Evolutionary conservation across 2,329 filamentous ascomycete species (phyloP).

Genomic region (Fonsecaea nubica): DNA sequence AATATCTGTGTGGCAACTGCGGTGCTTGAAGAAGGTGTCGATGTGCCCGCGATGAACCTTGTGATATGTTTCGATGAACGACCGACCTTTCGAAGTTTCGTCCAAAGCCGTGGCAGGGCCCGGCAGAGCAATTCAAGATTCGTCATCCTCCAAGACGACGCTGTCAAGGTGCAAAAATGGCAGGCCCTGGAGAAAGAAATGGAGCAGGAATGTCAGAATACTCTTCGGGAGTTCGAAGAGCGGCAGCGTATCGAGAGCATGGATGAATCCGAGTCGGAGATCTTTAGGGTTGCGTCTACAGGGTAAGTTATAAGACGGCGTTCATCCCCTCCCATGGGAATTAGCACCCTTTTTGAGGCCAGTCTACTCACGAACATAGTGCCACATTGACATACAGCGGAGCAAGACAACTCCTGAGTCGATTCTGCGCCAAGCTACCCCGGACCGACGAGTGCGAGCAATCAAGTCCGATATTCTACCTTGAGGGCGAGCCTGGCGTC

Average conservation of each 20-base stretch:
- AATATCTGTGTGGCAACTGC: slow-evolving; percentile 66
- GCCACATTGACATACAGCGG: slow-evolving; percentile 75
- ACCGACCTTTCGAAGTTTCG: slow-evolving; percentile 67
- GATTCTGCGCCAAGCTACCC: slow-evolving; percentile 75
- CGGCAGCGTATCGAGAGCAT: slow-evolving; percentile 59
- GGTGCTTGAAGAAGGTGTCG: slow-evolving; percentile 65
- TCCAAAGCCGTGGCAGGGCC: slow-evolving; percentile 70
- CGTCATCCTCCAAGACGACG: slow-evolving; percentile 55
- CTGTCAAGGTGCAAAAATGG: slow-evolving; percentile 61
- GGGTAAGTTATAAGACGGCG: slow-evolving; percentile 43
- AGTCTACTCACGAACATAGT: slow-evolving; percentile 45
- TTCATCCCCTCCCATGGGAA: slow-evolving; percentile 35
- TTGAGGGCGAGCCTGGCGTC: slow-evolving; percentile 46
- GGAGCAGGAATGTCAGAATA: slow-evolving; percentile 70
- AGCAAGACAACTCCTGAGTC: slow-evolving; percentile 76
- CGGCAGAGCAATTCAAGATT: slow-evolving; percentile 63
- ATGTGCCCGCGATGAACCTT: slow-evolving; percentile 67
- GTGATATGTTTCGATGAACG: slow-evolving; percentile 70
- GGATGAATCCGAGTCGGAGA: slow-evolving; percentile 48
- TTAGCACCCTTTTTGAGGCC: slow-evolving; percentile 21
- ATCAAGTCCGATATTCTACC: slow-evolving; percentile 69
- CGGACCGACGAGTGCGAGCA: slow-evolving; percentile 55
- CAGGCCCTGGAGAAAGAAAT: slow-evolving; percentile 73
- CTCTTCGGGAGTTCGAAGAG: slow-evolving; percentile 41
- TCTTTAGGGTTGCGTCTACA: slow-evolving; percentile 53